These are phyloP conservation scores for Ophiostoma perfectum DNA, from an alignment of 2,329 filamentous ascomycete genomes.

Conservation along the genomic window DNA sequence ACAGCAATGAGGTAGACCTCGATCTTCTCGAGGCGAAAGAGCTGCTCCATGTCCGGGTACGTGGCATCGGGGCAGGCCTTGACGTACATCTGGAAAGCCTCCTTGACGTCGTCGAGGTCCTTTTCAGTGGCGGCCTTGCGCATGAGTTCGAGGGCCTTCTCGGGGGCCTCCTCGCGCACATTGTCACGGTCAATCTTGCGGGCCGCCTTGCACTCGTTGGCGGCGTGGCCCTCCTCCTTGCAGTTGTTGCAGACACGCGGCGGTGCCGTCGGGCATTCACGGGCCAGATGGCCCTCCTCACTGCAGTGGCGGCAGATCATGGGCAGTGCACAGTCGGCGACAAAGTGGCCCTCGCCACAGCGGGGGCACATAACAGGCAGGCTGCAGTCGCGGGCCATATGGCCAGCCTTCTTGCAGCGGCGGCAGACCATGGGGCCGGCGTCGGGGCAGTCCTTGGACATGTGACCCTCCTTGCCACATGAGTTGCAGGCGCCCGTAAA, in stretches of 20 bases:
- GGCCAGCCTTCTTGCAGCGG: slow-evolving; percentile 43
- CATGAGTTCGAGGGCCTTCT: slow-evolving; percentile 56
- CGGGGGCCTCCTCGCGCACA: slow-evolving; percentile 45
- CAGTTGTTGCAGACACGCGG: slow-evolving; percentile 57
- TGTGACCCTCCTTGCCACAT: slow-evolving; percentile 48
- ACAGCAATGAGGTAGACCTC: slow-evolving; percentile 57
- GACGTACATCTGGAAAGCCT: slow-evolving; percentile 54
- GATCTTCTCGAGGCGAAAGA: slow-evolving; percentile 51
- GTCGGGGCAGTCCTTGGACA: slow-evolving; percentile 49
- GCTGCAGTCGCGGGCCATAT: slow-evolving; percentile 59
- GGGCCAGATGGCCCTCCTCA: slow-evolving; percentile 46
- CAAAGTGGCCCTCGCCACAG: slow-evolving; percentile 45
- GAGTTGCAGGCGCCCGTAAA: slow-evolving; percentile 31
- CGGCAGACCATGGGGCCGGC: slow-evolving; percentile 29
- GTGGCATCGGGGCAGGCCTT: slow-evolving; percentile 55
- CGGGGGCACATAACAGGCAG: slow-evolving; percentile 40
- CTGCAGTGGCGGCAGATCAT: slow-evolving; percentile 38
- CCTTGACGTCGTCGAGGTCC: slow-evolving; percentile 60
- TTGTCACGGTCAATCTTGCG: slow-evolving; percentile 52
- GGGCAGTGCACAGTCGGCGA: slow-evolving; percentile 47
- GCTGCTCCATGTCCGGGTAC: slow-evolving; percentile 56
- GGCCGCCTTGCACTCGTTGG: slow-evolving; percentile 52
- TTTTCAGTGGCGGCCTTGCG: slow-evolving; percentile 45
- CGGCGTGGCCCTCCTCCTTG: slow-evolving; percentile 52
- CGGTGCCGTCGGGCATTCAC: slow-evolving; percentile 50